A percentile compares a stretch with the other conserved stretches of the same genome.
These are phyloP conservation scores for Daldinia childiae DNA, from an alignment of 495 filamentous ascomycete species.

Conservation along the genomic window DNA sequence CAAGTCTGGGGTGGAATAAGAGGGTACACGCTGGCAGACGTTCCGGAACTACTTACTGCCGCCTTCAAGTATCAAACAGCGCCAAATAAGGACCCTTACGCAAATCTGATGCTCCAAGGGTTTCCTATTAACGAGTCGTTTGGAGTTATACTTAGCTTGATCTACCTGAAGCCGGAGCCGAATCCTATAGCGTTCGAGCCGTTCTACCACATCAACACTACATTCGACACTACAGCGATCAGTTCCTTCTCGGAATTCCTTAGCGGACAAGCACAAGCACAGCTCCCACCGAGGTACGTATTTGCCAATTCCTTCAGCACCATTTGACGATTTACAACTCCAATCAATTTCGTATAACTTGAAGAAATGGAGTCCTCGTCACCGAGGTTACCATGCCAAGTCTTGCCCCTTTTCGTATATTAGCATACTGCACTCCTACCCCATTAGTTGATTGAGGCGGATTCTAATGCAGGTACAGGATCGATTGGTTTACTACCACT, in stretches of 20 bases:
- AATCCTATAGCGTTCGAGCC: constrained; percentile 13
- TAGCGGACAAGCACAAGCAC: background rate
- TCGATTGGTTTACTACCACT: background rate
- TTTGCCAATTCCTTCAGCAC: background rate
- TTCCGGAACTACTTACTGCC: background rate
- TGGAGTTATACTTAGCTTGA: constrained; percentile 12
- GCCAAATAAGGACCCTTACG: constrained; percentile 16
- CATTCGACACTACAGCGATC: background rate
- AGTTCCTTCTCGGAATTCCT: background rate
- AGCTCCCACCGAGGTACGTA: background rate
- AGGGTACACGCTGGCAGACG: background rate
- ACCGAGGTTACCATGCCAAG: background rate
- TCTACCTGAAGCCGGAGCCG: constrained; percentile 1
- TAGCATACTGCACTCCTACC: background rate
- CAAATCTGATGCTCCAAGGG: constrained; percentile 9
- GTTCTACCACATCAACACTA: constrained; percentile 13
- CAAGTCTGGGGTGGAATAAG: constrained; percentile 7
- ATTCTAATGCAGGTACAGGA: background rate
- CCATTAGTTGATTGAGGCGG: background rate
- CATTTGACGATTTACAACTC: background rate
- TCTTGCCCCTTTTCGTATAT: background rate
- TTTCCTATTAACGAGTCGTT: constrained; percentile 1
- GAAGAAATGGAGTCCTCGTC: background rate
- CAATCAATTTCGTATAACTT: background rate
- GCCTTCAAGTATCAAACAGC: background rate